These are phyloP conservation scores for Gossypium arboreum DNA, from an alignment of 345 rosid genomes.

Conservation along the genomic window DNA sequence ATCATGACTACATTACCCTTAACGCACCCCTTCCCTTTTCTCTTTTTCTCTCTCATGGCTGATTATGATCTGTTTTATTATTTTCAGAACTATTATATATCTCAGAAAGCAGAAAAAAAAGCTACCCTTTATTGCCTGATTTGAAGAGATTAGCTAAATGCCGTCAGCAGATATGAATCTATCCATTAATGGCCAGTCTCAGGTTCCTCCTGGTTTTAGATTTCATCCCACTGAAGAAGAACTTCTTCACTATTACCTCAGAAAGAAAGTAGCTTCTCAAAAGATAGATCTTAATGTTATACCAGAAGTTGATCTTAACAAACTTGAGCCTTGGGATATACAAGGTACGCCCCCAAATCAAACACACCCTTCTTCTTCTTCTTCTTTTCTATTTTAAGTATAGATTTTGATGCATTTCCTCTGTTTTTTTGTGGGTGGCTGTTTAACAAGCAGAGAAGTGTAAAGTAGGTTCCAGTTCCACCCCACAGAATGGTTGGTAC, in stretches of 20 bases:
- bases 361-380: background rate
- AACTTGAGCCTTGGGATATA: conserved; percentile 99
- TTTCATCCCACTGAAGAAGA: conserved; percentile 98
- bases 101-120: background rate
- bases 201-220: conserved; percentile 95
- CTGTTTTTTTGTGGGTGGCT: background rate
- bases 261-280: conserved; percentile 78
- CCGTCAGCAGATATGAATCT: conserved; percentile 61
- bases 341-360: conserved; percentile 47
- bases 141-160: conserved; percentile 1
- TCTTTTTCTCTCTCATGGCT: background rate
- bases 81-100: background rate
- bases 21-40: conserved; percentile 22
- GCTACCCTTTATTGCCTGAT: background rate
- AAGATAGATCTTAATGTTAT: conserved; percentile 93
- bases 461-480: conserved; percentile 59
- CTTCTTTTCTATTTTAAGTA: background rate
- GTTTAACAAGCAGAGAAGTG: conserved; percentile 55
- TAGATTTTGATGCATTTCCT: background rate
- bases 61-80: background rate
- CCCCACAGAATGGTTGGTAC: conserved; percentile 97
- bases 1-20: conserved; percentile 55
- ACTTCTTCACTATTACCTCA: conserved; percentile 87
- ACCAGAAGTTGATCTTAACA: conserved; percentile 95
- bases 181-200: conserved; percentile 88